These are phyloP conservation scores for Neophaeococcomyces mojaviensis DNA, from an alignment of 2,329 filamentous ascomycete species.

Conservation along the genomic window DNA sequence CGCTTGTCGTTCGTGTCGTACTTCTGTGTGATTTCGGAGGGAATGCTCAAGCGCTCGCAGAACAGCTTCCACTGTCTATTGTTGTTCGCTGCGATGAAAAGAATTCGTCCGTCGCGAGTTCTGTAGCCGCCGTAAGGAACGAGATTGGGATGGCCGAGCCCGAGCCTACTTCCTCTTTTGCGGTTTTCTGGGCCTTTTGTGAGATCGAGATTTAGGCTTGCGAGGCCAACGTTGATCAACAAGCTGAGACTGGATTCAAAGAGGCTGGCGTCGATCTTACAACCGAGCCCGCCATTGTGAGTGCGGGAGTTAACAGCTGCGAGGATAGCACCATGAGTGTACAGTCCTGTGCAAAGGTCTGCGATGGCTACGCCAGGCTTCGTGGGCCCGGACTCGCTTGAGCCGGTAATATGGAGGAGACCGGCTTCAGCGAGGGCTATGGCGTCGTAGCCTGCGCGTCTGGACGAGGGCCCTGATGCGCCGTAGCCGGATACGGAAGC, in stretches of 20 bases:
- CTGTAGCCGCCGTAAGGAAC: constrained; percentile 20
- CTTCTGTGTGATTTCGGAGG: constrained; percentile 3
- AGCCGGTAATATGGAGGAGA: constrained; percentile 20
- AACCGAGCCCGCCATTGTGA: constrained; percentile 12
- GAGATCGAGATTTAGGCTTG: constrained; percentile 19
- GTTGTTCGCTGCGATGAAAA: constrained; percentile 22
- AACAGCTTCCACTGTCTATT: constrained; percentile 21
- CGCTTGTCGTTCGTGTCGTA: constrained; percentile 19
- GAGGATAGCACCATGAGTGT: constrained; percentile 19
- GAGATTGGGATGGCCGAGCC: constrained; percentile 18
- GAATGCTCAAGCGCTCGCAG: constrained; percentile 14
- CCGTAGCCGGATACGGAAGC: constrained; percentile 51
- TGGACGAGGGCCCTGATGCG: constrained; percentile 32
- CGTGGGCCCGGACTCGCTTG: constrained; percentile 11
- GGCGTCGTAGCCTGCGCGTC: constrained; percentile 20
- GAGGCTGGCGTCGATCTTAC: constrained; percentile 17
- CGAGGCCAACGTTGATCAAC: constrained; percentile 20
- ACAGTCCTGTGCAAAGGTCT: constrained; percentile 21
- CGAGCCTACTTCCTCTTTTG: constrained; percentile 18
- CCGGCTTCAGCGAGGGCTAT: constrained; percentile 20
- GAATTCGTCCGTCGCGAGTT: constrained; percentile 15
- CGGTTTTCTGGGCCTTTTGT: constrained; percentile 12
- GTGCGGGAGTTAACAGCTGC: constrained; percentile 18
- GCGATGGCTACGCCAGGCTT: constrained; percentile 20
- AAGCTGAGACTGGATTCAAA: constrained; percentile 24